Evolutionary conservation across 1,284 basidiomycete genomes (phyloP), one percentile per base, ranked within the genome.

Genomic region (Pseudozyma pruni): DNA sequence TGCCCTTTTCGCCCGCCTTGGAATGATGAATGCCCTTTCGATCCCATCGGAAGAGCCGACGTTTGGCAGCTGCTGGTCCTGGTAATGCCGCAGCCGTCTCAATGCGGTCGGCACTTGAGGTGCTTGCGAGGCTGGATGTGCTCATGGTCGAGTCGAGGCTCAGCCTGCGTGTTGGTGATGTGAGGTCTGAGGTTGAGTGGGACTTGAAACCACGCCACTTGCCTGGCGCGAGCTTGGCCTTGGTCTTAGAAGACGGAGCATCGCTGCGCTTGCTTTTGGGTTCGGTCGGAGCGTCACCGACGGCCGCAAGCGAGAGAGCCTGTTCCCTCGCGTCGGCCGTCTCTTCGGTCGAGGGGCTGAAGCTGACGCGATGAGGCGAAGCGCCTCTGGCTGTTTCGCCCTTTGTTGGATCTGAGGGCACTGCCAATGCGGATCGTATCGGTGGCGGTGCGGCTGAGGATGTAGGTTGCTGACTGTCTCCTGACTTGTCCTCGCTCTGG

Each of bases 321-420:
- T 62, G 55, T 33, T 74, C 67, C 16, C 72, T 50, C 2, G 67
- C 62, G 5, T 66, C 54, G 3, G 60, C 62, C 25, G 47, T 56
- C 27, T 74, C 54, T 17, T 74, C 72, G 32, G 63, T 74, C 3
- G 72, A 74, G 3, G 72, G 72, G 31, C 67, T 71, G 57, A 74
- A 74, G 54, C 66, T 70, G 47, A 74, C 72, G 5, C 72, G 50
- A 38, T 72, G 67, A 10, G 51, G 52, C 2, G 67, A 68, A n/a
- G 37, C 16, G 17, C 42, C 25, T 19, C 55, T 45, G 9, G 55
- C 53, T n/a, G 56, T 47, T 10, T 46, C 45, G 8, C 51, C 51
- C 5, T 33, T n/a, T 13, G 50, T 32, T n/a, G 34, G 23, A 17
- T 56, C 58, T 20, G n/a, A 31, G 11, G 52, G 22, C 4, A 44